A percentile compares a stretch with the other conserved stretches of the same genome.
Conservation (phyloP, 2,329 filamentous ascomycete species). For the Aspergillus sp. region DNA sequence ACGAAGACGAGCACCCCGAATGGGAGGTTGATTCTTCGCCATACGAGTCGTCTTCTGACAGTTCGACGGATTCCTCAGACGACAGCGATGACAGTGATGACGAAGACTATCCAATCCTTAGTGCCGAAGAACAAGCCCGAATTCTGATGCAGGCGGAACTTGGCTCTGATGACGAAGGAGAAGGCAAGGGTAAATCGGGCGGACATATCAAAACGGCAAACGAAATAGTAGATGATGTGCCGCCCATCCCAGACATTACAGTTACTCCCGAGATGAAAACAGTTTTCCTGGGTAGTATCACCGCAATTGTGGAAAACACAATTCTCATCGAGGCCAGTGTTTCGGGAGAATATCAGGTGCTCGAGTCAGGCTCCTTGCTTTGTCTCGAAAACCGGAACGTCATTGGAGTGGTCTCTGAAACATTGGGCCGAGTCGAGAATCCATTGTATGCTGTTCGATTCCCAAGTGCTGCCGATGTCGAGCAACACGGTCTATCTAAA, state of each 20-base stretch:
- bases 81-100: slow-evolving; percentile 46
- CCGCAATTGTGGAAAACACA: slow-evolving; percentile 73
- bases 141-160: slow-evolving; percentile 80
- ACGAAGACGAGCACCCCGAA: slow-evolving; percentile 59
- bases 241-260: slow-evolving; percentile 72
- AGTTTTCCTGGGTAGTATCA: slow-evolving; percentile 67
- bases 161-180: slow-evolving; percentile 72
- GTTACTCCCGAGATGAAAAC: slow-evolving; percentile 75
- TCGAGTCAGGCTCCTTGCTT: slow-evolving; percentile 78
- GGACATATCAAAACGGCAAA: slow-evolving; percentile 73
- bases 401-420: slow-evolving; percentile 78
- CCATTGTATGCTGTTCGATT: slow-evolving; percentile 84
- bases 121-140: slow-evolving; percentile 75
- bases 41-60: slow-evolving; percentile 60
- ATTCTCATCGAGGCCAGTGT: slow-evolving; percentile 73
- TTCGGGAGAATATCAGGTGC: slow-evolving; percentile 75
- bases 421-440: slow-evolving; percentile 77
- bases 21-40: slow-evolving; percentile 81
- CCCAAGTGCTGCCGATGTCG: slow-evolving; percentile 62
- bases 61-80: slow-evolving; percentile 59
- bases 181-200: slow-evolving; percentile 42
- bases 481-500: slow-evolving; percentile 60
- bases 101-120: slow-evolving; percentile 66
- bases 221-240: slow-evolving; percentile 60
- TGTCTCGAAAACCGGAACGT: slow-evolving; percentile 72